Evolutionary conservation across 2,329 filamentous ascomycete species (phyloP).

Genomic region (Botrytis fragariae): DNA sequence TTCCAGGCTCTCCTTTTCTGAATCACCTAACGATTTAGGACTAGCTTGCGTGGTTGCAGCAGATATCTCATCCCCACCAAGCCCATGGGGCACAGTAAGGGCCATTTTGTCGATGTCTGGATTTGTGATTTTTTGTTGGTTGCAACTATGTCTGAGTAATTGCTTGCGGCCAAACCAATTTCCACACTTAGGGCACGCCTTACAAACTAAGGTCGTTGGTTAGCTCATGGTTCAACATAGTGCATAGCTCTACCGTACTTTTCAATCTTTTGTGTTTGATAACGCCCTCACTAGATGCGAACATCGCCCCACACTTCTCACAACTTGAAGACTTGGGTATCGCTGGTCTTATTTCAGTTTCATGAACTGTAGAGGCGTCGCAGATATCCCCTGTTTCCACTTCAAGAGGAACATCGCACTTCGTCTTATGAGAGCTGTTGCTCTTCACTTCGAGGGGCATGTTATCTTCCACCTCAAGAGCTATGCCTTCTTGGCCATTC

Average conservation of each 20-base stretch:
- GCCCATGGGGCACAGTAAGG: neutral
- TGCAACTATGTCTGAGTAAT: neutral
- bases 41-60: neutral
- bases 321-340: neutral
- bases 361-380: neutral
- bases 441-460: neutral
- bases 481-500: neutral
- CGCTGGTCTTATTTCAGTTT: neutral
- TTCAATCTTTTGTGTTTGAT: neutral
- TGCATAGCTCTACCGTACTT: neutral
- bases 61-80: neutral
- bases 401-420: neutral
- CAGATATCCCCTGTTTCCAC: neutral
- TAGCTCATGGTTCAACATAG: neutral
- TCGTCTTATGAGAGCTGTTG: neutral
- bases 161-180: neutral
- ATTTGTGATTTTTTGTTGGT: neutral
- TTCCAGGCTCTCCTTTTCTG: neutral
- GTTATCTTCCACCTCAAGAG: neutral
- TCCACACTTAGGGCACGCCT: neutral
- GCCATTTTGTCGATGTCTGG: neutral
- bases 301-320: neutral
- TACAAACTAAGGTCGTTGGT: neutral
- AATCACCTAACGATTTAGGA: neutral
- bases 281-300: neutral